Base-by-base conservation (phyloP, 108 stramenopile genomes). In the Nannochloropsis salina region DNA sequence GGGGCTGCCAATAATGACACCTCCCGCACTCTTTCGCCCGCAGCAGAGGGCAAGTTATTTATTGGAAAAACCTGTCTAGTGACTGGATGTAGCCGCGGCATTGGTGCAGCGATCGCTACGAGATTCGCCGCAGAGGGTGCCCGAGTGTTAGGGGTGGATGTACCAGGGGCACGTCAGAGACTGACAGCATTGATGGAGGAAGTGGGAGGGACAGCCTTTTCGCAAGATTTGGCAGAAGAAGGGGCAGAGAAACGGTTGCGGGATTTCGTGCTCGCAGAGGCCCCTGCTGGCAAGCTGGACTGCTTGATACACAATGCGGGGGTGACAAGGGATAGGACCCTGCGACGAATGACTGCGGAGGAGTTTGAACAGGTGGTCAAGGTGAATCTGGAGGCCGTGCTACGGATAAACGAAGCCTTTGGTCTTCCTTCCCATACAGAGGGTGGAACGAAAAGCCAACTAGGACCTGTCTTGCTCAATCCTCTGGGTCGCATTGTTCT, bases 231-330 rank as follows among this genome's bases (percentile, higher is more conserved):
- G 8, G n/a, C 61, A 74, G 61, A n/a, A n/a, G 61, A 74, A 74
- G 61, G 61, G 6, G 61, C 8, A n/a, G 61, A 74, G 61, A n/a
- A 3, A n/a, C 15, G 61, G 61, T n/a, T 74, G 61, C 20, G 9
- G 8, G 40, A 80, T 18, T 45, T 84, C 2, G 47, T 80, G 41
- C 45, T 5, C 44, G 15, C 5, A 21, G 84, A 31, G 47, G 80
- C 12, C n/a, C 12, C 44, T n/a, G 82, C 41, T 6, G 86, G 83
- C 20, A 74, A 74, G 74, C 9, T 86, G 3, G 86, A 86, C 83
- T 40, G 80, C 42, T 10, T 86, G 9, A 44, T 86, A 18, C 86
- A 86, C 41, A 83, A 83, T 42, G 86, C 86, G 44, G 86, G 86
- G 43, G 9, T 82, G 31, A 86, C 86, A 20, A 42, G 12, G 43